Evolutionary conservation across 2,329 filamentous ascomycete genomes (phyloP).

Genomic region (Alternaria ethzedia): DNA sequence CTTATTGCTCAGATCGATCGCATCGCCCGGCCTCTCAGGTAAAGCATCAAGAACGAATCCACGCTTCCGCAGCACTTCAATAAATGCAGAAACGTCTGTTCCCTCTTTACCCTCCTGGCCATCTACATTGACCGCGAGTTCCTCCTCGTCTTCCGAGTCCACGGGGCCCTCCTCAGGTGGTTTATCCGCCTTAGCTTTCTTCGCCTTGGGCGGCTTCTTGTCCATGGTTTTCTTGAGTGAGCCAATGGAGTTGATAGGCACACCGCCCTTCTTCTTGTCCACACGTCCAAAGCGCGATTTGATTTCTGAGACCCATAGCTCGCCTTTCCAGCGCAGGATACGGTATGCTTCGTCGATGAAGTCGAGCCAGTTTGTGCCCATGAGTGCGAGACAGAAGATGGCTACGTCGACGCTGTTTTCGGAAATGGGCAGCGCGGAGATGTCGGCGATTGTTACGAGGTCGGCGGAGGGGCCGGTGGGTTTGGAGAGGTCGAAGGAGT

Average conservation of each 20-base stretch:
- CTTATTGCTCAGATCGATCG: conserved; percentile 85
- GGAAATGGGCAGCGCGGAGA: conserved; percentile 78
- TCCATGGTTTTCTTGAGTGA: conserved; percentile 33
- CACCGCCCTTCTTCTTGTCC: conserved; percentile 55
- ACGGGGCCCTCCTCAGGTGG: conserved; percentile 58
- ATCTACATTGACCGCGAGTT: conserved; percentile 69
- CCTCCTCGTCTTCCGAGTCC: conserved; percentile 63
- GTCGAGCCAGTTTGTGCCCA: conserved; percentile 98
- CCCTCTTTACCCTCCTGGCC: conserved; percentile 69
- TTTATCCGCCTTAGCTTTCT: conserved; percentile 53
- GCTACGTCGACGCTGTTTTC: conserved; percentile 82
- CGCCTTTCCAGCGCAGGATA: conserved; percentile 88
- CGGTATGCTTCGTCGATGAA: conserved; percentile 97
- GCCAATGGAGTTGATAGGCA: conserved; percentile 70
- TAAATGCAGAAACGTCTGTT: conserved; percentile 86
- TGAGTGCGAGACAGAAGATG: conserved; percentile 94
- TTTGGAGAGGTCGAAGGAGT: conserved; percentile 86
- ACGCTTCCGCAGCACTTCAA: conserved; percentile 78
- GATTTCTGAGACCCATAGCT: conserved; percentile 97
- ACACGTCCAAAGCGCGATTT: conserved; percentile 84
- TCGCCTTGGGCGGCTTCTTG: conserved; percentile 26
- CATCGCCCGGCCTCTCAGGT: conserved; percentile 62
- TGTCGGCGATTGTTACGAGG: conserved; percentile 86
- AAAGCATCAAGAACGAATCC: conserved; percentile 76
- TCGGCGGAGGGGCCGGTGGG: conserved; percentile 73